These are phyloP conservation scores for Citrus glauca DNA, from an alignment of 345 rosid genomes.

Conservation along the genomic window DNA sequence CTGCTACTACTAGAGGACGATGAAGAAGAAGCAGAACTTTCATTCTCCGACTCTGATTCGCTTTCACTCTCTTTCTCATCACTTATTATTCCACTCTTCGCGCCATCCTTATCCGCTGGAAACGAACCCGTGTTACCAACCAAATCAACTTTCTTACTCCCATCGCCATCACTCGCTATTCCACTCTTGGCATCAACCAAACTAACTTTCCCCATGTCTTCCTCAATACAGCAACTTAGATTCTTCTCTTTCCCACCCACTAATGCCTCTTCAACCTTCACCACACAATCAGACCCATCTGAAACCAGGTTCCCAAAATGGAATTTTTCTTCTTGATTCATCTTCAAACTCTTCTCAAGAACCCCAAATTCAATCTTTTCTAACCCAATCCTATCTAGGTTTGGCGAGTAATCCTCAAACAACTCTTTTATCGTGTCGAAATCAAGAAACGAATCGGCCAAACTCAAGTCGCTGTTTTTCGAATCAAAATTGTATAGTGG, in stretches of 20 bases:
- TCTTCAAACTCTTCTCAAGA: slow-evolving; percentile 26
- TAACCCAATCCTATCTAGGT: slow-evolving; percentile 14
- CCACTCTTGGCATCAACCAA: slow-evolving; percentile 25
- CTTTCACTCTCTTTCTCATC: slow-evolving; percentile 26
- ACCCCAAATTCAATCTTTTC: slow-evolving; percentile 38
- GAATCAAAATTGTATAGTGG: slow-evolving; percentile 32
- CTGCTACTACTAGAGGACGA: slow-evolving; percentile 31
- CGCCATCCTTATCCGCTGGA: slow-evolving; percentile 18
- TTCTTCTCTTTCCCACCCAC: slow-evolving; percentile 24
- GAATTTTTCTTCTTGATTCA: slow-evolving; percentile 24
- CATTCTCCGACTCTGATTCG: slow-evolving; percentile 38
- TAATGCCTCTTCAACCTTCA: slow-evolving; percentile 27
- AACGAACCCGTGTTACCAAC: slow-evolving; percentile 4
- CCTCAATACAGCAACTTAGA: slow-evolving; percentile 42
- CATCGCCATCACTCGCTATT: slow-evolving; percentile 19
- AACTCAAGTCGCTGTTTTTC: slow-evolving; percentile 18
- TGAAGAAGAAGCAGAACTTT: slow-evolving; percentile 41
- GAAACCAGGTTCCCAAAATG: neutral
- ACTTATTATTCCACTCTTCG: slow-evolving; percentile 18
- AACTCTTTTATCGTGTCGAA: slow-evolving; percentile 55
- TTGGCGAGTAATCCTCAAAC: slow-evolving; percentile 35
- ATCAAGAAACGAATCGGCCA: slow-evolving; percentile 57
- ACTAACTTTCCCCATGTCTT: slow-evolving; percentile 42
- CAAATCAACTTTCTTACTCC: slow-evolving; percentile 22
- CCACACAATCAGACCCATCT: slow-evolving; percentile 16